Conservation (phyloP, 257 asterid genomes). For the Scutellaria baicalensis region DNA sequence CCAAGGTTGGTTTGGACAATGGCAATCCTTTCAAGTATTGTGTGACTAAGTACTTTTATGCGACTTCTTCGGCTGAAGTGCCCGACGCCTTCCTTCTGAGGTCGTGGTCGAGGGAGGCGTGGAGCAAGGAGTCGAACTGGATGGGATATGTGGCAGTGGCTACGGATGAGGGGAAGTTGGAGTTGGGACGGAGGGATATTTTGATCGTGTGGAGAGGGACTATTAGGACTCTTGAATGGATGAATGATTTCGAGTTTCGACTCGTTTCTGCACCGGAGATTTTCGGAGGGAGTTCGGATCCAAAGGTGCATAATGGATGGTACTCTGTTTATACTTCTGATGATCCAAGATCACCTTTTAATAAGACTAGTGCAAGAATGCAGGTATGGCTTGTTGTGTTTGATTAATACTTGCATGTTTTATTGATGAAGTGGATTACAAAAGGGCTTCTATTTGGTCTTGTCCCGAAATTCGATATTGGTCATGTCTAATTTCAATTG, state of each 20-base stretch:
- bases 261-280: slow-evolving; percentile 48
- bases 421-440: too few relatives aligned
- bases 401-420: background rate
- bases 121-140: slow-evolving; percentile 89
- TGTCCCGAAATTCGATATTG: too few relatives aligned
- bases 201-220: slow-evolving; percentile 87
- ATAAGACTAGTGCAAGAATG: slow-evolving; percentile 49
- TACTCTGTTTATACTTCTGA: slow-evolving; percentile 66
- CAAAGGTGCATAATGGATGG: slow-evolving; percentile 74
- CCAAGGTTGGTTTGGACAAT: slow-evolving; percentile 42
- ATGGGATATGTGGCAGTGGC: slow-evolving; percentile 87
- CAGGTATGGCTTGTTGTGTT: slow-evolving; percentile 37
- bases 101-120: slow-evolving; percentile 64
- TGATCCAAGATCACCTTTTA: slow-evolving; percentile 55
- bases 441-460: too few relatives aligned
- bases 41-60: slow-evolving; percentile 59
- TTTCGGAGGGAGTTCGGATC: slow-evolving; percentile 25
- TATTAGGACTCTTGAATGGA: slow-evolving; percentile 55
- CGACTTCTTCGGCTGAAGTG: slow-evolving; percentile 49
- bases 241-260: slow-evolving; percentile 50
- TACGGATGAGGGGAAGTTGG: slow-evolving; percentile 57
- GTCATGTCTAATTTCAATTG: too few relatives aligned
- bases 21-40: slow-evolving; percentile 41
- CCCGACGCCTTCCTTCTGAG: slow-evolving; percentile 62
- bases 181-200: slow-evolving; percentile 73